Conservation (phyloP, 176 grass and related monocot genomes). For the Triticum timopheevii region DNA sequence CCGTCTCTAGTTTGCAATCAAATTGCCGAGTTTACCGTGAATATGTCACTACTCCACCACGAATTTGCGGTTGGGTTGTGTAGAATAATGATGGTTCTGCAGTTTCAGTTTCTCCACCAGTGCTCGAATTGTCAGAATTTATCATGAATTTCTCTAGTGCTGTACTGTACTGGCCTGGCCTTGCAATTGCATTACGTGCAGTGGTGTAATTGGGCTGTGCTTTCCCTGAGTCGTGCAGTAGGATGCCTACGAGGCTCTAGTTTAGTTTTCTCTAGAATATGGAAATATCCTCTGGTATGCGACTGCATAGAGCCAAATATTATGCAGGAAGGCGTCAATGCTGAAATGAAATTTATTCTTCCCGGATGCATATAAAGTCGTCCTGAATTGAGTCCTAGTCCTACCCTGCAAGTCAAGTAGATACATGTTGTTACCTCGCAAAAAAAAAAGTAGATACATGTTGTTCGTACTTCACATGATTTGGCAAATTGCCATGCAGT, state of each 20-base stretch:
- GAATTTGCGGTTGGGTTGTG: background rate
- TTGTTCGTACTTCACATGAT: background rate
- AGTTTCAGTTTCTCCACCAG: background rate
- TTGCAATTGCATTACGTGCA: background rate
- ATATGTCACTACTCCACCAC: background rate
- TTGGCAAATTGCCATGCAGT: constrained; percentile 30
- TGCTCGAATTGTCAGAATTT: background rate
- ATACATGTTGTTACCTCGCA: background rate
- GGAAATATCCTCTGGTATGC: background rate
- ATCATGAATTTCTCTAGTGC: background rate
- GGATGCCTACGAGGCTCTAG: background rate
- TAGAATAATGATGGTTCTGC: background rate
- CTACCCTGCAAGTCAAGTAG: background rate
- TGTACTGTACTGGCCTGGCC: background rate
- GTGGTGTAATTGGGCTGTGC: background rate
- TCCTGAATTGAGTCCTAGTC: background rate
- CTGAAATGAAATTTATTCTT: background rate
- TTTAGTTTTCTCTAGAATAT: background rate
- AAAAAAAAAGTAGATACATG: background rate
- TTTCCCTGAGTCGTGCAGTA: background rate
- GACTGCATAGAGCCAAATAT: background rate
- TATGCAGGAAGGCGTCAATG: background rate
- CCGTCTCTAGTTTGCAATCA: background rate
- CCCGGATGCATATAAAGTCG: background rate
- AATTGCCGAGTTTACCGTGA: background rate